Evolutionary conservation across 495 filamentous ascomycete species (phyloP).

Genomic region (Haplographium delicatum): DNA sequence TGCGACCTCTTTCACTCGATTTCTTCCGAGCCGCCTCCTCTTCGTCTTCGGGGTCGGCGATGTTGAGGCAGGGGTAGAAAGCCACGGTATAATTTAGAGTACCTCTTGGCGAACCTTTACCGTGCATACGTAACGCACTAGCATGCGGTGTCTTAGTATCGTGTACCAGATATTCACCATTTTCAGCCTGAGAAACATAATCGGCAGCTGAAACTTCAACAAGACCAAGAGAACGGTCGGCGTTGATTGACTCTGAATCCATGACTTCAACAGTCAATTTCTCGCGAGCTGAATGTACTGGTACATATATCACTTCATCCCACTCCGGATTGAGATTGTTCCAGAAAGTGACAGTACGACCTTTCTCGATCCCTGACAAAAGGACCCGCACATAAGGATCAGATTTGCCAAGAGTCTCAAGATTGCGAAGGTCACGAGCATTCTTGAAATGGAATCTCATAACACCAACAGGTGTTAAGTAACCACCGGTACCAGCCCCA

Average conservation of each 20-base stretch:
- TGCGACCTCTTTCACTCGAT: slow-evolving; percentile 18
- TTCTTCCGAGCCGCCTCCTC: slow-evolving; percentile 45
- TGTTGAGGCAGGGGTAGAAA: slow-evolving; percentile 84
- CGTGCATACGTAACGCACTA: slow-evolving; percentile 59
- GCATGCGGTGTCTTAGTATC: slow-evolving; percentile 61
- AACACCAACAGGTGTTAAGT: slow-evolving; percentile 87
- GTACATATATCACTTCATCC: slow-evolving; percentile 94
- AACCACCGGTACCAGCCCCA: slow-evolving; percentile 73
- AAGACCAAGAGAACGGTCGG: slow-evolving; percentile 78
- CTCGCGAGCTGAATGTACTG: slow-evolving; percentile 81
- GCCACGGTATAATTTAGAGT: slow-evolving; percentile 75
- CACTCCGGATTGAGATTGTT: slow-evolving; percentile 94
- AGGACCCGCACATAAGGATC: slow-evolving; percentile 89
- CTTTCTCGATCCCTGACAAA: slow-evolving; percentile 84
- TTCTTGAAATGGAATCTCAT: slow-evolving; percentile 89
- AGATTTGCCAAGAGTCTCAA: slow-evolving; percentile 94
- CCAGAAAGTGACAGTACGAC: slow-evolving; percentile 86
- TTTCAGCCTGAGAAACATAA: slow-evolving; percentile 70
- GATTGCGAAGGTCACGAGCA: slow-evolving; percentile 76
- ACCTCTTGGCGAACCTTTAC: slow-evolving; percentile 68
- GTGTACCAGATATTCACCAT: slow-evolving; percentile 76
- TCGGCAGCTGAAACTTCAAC: slow-evolving; percentile 71
- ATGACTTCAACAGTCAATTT: slow-evolving; percentile 88
- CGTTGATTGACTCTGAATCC: slow-evolving; percentile 86
- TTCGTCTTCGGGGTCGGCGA: slow-evolving; percentile 92